Base-by-base conservation (phyloP, 1,139 yeast genomes). In the Magnusiomyces ingens region DNA sequence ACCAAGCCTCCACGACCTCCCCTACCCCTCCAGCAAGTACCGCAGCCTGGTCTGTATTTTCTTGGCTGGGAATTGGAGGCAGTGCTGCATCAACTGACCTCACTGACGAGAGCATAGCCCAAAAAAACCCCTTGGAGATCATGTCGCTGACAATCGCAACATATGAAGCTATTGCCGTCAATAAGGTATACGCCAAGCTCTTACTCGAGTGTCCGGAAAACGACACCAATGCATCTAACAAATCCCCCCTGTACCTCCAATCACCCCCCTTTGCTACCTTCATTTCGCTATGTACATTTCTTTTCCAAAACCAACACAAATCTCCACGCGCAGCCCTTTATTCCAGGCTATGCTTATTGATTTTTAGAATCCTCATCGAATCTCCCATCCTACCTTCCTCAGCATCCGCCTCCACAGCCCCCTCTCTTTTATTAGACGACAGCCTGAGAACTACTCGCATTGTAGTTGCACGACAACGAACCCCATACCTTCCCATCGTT, bases 131-230 rank as follows among this genome's bases (percentile, higher is more conserved):
- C 2, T 60, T 63, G 48, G 61, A 60, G 5, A 58, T 64, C 2
- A 57, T 64, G 15, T 64, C 65, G 6, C 53, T 65, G 5, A 45
- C 71, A 10, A 57, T 72, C 15, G 69, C 73, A 1, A 60, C 67
- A n/a, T 67, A 70, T 53, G 72, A 70, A 54, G 72, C 72, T 54
- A 58, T 66, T 15, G 63, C 62, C 38, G 68, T 66, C 19, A 73
- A 72, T 57, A 65, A 66, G 41, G 62, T 67, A 32, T 72, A 71
- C 58, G 64, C 70, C 1, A 55, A 63, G 35, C 56, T 63, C 35
- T 62, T 68, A 21, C 57, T 68, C 15, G 65, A 69, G 22, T 55
- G 64, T 12, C 21, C 54, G 19, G 38, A 53, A 13, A 36, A 48
- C 45, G 59, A 49, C 50, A 18, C 18, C 35, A 50, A 18, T 22